Evolutionary conservation across 1,284 basidiomycete species (phyloP).

Genomic region (Caloboletus inedulis): DNA sequence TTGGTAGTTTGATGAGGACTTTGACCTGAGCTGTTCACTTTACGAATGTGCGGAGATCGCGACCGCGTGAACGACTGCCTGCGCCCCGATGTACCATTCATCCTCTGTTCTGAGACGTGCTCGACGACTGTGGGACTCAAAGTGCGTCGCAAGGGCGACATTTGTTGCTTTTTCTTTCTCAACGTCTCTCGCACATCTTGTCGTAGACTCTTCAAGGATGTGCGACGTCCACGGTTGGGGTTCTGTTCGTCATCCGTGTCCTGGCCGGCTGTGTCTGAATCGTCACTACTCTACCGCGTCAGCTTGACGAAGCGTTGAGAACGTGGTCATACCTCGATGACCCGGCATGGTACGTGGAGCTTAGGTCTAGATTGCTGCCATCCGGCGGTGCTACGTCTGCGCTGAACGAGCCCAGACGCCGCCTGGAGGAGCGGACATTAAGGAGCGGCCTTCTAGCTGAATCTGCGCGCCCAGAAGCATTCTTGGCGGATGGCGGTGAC

Average conservation of each 20-base stretch:
- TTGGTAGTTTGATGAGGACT: conserved; percentile 14
- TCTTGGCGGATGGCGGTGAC: conserved; percentile 57
- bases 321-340: conserved; percentile 57
- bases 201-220: conserved; percentile 26
- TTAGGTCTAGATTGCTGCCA: conserved; percentile 54
- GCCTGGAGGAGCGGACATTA: conserved; percentile 38
- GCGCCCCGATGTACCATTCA: conserved; percentile 15
- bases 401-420: conserved; percentile 32
- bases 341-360: conserved; percentile 81
- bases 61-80: conserved; percentile 27
- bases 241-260: conserved; percentile 33
- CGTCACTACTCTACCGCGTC: conserved; percentile 23
- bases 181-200: conserved; percentile 24
- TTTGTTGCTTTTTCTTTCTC: conserved; percentile 29
- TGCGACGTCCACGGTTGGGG: conserved; percentile 27
- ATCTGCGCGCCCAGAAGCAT: conserved; percentile 44
- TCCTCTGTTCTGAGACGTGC: conserved; percentile 19
- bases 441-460: conserved; percentile 35
- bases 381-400: conserved; percentile 27
- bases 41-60: conserved; percentile 21
- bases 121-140: conserved; percentile 23
- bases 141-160: conserved; percentile 21
- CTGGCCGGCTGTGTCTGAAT: conserved; percentile 32
- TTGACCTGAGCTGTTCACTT: conserved; percentile 20
- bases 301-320: conserved; percentile 4